phyloP scores from a whole-genome alignment of 805 yeast species.

The Saccharomycopsis malanga region DNA sequence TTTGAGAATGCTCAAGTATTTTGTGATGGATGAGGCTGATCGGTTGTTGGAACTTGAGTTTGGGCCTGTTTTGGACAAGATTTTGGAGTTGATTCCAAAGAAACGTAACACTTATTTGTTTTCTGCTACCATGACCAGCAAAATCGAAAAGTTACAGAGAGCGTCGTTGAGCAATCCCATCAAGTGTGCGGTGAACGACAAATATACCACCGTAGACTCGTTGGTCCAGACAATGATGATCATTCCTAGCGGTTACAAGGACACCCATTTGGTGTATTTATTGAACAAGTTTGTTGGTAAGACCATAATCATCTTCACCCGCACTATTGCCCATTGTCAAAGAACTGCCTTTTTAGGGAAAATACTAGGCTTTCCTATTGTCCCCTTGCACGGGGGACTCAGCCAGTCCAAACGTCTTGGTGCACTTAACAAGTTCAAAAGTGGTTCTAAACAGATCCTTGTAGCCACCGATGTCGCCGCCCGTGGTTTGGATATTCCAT shows the following conservation, averaged over 20 bases:
- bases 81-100: conserved; percentile 74
- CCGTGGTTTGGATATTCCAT: conserved; percentile 79
- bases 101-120: conserved; percentile 75
- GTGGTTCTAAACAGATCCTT: conserved; percentile 59
- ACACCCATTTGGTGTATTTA: conserved; percentile 76
- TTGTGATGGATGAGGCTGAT: conserved; percentile 97
- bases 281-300: conserved; percentile 81
- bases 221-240: conserved; percentile 82
- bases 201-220: conserved; percentile 92
- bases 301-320: conserved; percentile 79
- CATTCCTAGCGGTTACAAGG: conserved; percentile 87
- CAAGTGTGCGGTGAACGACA: conserved; percentile 79
- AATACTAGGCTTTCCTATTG: conserved; percentile 77
- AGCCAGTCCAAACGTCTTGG: conserved; percentile 81
- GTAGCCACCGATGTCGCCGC: conserved; percentile 89
- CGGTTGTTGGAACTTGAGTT: conserved; percentile 92
- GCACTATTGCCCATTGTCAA: conserved; percentile 94
- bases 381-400: conserved; percentile 91
- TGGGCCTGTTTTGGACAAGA: conserved; percentile 87
- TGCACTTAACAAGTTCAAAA: conserved; percentile 69
- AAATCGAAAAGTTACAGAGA: conserved; percentile 88
- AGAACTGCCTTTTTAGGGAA: conserved; percentile 78
- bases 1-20: conserved; percentile 64
- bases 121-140: conserved; percentile 96
- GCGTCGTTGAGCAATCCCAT: conserved; percentile 89